These are phyloP conservation scores for Rhododendron ovatum DNA, from an alignment of 148 eudicot species.

Conservation along the genomic window DNA sequence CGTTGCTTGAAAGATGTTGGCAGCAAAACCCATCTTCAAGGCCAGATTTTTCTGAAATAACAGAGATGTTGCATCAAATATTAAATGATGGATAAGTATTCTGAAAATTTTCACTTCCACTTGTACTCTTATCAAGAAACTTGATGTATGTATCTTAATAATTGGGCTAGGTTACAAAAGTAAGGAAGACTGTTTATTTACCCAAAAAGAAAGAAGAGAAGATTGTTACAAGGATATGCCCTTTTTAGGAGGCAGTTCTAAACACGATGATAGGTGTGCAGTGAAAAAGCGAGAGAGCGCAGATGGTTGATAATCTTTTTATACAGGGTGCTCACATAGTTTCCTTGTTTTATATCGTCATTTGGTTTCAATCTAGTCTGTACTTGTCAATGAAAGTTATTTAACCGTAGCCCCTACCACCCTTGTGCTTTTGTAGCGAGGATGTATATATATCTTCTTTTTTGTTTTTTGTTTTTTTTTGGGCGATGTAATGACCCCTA, in stretches of 20 bases:
- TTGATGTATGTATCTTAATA: neutral
- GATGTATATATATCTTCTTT: neutral
- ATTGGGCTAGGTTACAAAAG: slow-evolving; percentile 28
- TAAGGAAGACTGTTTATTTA: slow-evolving; percentile 15
- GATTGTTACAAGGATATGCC: slow-evolving; percentile 22
- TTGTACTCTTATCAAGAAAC: neutral
- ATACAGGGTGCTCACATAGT: neutral
- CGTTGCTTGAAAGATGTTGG: slow-evolving; percentile 46
- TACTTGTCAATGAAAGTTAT: neutral
- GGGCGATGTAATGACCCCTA: too few relatives aligned
- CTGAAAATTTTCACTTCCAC: neutral
- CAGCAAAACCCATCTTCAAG: slow-evolving; percentile 39
- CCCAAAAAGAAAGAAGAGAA: slow-evolving; percentile 25
- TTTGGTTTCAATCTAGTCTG: neutral
- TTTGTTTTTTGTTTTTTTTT: neutral
- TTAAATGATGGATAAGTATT: neutral
- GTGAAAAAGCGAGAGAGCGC: slow-evolving; percentile 5
- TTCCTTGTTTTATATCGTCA: neutral
- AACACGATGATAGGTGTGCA: slow-evolving; percentile 8
- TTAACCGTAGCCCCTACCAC: neutral
- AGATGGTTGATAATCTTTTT: neutral
- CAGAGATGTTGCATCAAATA: slow-evolving; percentile 32
- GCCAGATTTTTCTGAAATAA: slow-evolving; percentile 45
- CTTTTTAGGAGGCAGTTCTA: slow-evolving; percentile 16
- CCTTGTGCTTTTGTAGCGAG: neutral